Base-by-base conservation (phyloP, 2,329 filamentous ascomycete genomes). In the Keithomyces neogunnii region DNA sequence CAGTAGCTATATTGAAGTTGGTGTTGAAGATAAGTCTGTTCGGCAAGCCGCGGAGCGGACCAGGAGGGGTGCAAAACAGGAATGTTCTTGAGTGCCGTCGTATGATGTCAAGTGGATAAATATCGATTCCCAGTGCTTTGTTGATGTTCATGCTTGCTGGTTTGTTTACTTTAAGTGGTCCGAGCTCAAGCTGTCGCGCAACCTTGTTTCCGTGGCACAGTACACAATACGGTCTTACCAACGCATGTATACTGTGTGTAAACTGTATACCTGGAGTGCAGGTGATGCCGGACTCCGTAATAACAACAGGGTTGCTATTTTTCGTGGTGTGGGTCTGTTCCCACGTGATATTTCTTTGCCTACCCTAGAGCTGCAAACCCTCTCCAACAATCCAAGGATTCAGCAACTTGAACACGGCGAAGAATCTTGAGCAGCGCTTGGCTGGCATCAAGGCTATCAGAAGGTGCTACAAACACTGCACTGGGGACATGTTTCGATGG, bases 161-260 rank as follows among this genome's bases (percentile, higher is more conserved):
- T 59, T 62, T 62, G 59, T 62, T 62, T 62, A 62, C 59, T 57
- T 61, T 30, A 30, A 26, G 33, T 54, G 49, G 44, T 45, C 47
- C 47, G 29, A 43, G 51, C 48, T 45, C 35, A 26, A 19, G 13
- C 38, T 40, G 5, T 5, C 38, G 38, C 38, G 38, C 13, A 10
- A 26, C 10, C 40, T 46, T 50, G 50, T 38, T 46, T 6, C 33
- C 33, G 33, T 6, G 40, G 45, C 46, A 9, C 33, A 45, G 28
- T 45, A 38, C 26, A 9, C 9, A 5, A 33, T 0, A 50, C 48
- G 7, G 51, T 53, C n/a, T 2, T n/a, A 0, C 5, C 7, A 29
- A 11, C 10, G 13, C 19, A 4, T 6, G 11, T 19, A 11, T 11
- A 40, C 38, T 43, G n/a, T 45, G 0, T n/a, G 32, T 31, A 39